Evolutionary conservation across 2,329 filamentous ascomycete genomes (phyloP).

Genomic region (Pseudocercospora eumusae): DNA sequence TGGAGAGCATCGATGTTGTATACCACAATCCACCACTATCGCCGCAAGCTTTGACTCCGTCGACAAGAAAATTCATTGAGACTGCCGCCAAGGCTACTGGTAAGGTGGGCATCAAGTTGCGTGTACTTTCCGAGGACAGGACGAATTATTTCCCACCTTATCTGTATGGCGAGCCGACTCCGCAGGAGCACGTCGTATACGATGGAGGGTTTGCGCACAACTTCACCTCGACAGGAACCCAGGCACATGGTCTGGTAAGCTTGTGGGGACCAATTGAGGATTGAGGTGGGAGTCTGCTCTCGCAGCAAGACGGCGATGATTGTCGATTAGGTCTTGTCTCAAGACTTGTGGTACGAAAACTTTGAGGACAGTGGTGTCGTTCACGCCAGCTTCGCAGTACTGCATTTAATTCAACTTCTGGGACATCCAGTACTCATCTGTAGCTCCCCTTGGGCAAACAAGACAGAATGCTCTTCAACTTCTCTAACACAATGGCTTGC

Average conservation of each 20-base stretch:
- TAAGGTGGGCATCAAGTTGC: constrained; percentile 17
- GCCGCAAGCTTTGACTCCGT: background rate
- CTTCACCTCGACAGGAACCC: background rate
- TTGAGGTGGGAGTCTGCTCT: background rate
- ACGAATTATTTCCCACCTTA: constrained; percentile 29
- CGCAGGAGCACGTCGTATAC: constrained; percentile 13
- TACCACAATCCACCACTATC: constrained; percentile 10
- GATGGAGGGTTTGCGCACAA: constrained; percentile 6
- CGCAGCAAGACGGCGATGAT: background rate
- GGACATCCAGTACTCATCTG: background rate
- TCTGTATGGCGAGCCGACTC: constrained; percentile 26
- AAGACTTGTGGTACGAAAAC: background rate
- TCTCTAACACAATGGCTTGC: constrained; percentile 56
- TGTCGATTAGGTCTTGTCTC: background rate
- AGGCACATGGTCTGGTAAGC: background rate
- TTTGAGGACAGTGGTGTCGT: background rate
- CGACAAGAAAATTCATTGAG: constrained; percentile 11
- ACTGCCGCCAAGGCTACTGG: constrained; percentile 13
- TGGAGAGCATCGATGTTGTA: constrained; percentile 16
- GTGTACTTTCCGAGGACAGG: constrained; percentile 13
- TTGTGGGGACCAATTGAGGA: background rate
- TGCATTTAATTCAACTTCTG: background rate
- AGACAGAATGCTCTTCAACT: constrained; percentile 51
- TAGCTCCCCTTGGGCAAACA: constrained; percentile 44
- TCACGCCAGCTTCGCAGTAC: background rate